These are phyloP conservation scores for Pseudocercospora musae DNA, from an alignment of 2,329 filamentous ascomycete species.

Conservation along the genomic window DNA sequence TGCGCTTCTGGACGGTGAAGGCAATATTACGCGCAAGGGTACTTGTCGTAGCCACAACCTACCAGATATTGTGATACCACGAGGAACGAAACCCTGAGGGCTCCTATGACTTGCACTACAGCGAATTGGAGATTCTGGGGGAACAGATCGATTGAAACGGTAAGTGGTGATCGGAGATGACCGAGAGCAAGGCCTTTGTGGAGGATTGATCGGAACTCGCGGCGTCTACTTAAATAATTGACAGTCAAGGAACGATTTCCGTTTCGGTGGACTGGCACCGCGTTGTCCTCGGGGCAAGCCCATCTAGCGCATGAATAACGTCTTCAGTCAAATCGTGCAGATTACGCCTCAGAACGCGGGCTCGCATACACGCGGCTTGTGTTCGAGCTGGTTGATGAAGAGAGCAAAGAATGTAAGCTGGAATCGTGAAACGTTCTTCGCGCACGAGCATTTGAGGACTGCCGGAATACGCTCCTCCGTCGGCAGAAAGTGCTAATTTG, in stretches of 20 bases:
- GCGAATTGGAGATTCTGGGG: neutral
- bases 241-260: neutral
- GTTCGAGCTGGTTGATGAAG: neutral
- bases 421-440: neutral
- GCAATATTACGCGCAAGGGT: neutral
- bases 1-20: neutral
- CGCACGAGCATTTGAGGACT: neutral
- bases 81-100: neutral
- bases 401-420: neutral
- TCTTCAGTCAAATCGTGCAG: neutral
- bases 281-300: neutral
- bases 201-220: neutral
- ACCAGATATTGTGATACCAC: neutral
- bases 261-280: neutral
- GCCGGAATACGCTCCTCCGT: neutral
- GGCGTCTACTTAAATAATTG: neutral
- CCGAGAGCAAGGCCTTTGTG: neutral
- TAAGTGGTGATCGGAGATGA: conserved; percentile 1
- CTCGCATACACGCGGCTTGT: neutral
- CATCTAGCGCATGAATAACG: neutral
- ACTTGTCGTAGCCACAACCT: neutral
- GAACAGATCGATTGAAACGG: neutral
- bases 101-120: neutral
- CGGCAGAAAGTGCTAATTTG: neutral
- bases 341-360: neutral